Conservation (phyloP, 2,329 filamentous ascomycete species). For the Exophiala xenobiotica region DNA sequence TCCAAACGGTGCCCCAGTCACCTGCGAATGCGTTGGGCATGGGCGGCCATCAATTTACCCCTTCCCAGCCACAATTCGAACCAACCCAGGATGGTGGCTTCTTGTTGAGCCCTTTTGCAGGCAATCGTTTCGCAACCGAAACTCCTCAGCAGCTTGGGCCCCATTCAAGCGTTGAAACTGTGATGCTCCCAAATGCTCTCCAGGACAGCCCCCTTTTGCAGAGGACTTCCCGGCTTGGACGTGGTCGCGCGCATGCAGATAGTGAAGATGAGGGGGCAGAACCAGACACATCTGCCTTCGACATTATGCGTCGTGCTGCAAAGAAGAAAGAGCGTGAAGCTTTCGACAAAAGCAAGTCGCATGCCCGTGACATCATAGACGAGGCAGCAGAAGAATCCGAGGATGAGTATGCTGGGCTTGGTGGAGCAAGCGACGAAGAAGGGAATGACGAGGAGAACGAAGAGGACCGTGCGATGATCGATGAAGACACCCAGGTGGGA, state of each 20-base stretch:
- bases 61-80: conserved; percentile 46
- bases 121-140: conserved; percentile 62
- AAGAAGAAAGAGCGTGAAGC: conserved; percentile 52
- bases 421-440: conserved; percentile 80
- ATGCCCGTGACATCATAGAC: conserved; percentile 81
- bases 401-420: conserved; percentile 93
- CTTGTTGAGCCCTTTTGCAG: conserved; percentile 69
- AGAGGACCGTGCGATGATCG: conserved; percentile 82
- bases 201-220: conserved; percentile 66
- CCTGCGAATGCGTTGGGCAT: conserved; percentile 10
- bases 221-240: conserved; percentile 52
- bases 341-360: conserved; percentile 83
- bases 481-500: conserved; percentile 70
- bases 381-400: conserved; percentile 95
- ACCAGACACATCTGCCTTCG: conserved; percentile 56
- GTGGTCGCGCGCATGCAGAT: conserved; percentile 48
- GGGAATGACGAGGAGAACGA: conserved; percentile 72
- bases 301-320: conserved; percentile 67
- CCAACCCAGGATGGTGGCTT: conserved; percentile 81
- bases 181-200: conserved; percentile 50
- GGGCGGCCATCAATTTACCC: conserved; percentile 34
- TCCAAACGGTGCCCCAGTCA: conserved; percentile 46
- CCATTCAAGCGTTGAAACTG: conserved; percentile 69
- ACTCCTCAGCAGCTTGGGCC: conserved; percentile 41
- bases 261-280: conserved; percentile 44